phyloP scores from a whole-genome alignment of 371 early-diverging fungal genomes.

The Polyrhizophydium stewartii region DNA sequence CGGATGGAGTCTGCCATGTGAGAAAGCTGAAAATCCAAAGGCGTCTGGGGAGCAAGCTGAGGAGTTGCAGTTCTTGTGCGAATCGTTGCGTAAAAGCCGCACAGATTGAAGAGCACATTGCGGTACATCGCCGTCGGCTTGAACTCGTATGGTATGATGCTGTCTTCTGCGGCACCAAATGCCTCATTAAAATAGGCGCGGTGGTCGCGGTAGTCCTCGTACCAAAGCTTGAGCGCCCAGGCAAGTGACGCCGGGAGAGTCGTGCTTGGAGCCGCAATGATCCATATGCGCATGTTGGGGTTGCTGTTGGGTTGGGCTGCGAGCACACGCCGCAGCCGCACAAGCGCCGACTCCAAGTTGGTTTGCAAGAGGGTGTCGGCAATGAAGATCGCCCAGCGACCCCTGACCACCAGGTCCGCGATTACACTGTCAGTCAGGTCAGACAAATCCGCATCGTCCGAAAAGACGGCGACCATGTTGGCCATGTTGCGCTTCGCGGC shows the following conservation, averaged over 20 bases:
- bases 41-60: background rate
- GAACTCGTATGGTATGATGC: slow-evolving; percentile 18
- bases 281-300: slow-evolving; percentile 13
- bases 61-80: background rate
- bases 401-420: slow-evolving; percentile 10
- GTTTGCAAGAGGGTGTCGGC: background rate
- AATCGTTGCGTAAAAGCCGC: background rate
- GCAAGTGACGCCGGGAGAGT: background rate
- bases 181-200: background rate
- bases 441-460: background rate
- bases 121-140: slow-evolving; percentile 9
- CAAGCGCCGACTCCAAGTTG: background rate
- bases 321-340: background rate
- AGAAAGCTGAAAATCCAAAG: background rate
- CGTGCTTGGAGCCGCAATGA: background rate
- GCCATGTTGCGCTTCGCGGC: slow-evolving; percentile 4
- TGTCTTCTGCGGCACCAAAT: slow-evolving; percentile 9
- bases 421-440: background rate
- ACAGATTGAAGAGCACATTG: slow-evolving; percentile 7
- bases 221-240: background rate
- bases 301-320: background rate
- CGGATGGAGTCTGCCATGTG: background rate
- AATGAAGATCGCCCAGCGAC: slow-evolving; percentile 10
- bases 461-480: background rate
- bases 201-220: background rate